Evolutionary conservation across 108 stramenopile genomes (phyloP), one percentile per base, ranked within the genome.

Genomic region (Seminavis robusta): DNA sequence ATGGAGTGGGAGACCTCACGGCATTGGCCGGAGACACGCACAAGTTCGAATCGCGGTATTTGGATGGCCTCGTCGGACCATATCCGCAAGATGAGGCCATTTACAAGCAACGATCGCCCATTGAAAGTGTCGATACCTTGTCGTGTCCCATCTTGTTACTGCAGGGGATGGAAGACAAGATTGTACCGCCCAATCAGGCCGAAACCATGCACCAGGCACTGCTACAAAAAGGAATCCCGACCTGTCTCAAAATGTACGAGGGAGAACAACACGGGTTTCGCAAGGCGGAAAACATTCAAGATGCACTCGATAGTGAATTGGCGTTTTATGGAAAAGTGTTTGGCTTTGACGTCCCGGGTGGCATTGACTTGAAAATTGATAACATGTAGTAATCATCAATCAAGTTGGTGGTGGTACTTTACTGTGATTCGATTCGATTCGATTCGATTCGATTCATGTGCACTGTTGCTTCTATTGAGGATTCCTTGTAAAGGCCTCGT

Each of bases 221-320:
- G 40, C 33, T 63, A 45, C 58, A 71, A 61, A 92, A 92, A 52
- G 69, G 69, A 0, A 71, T 92, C 23, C 81, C 86, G 7, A 79
- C 82, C 0, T 66, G 63, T 29, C 54, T 92, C 25, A 79, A 80
- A 37, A 59, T 92, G 1, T 92, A 92, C 59, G 73, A 85, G 48
- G 84, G 82, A 32, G 90, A 92, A 59, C 86, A 88, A 60, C 90
- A 92, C 53, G 90, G 90, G 3, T 92, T 92, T 50, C 76, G 90
- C 42, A 85, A 92, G 63, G 69, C 86, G n/a, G 80, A 83, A 56
- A 85, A 92, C 55, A 88, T 86, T 24, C 54, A 79, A 38, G 78
- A 92, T 56, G 83, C 86, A 1, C 53, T 91, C 1, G 77, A 79
- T 55, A 67, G 66, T 48, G 90, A 91, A 65, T 44, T 82, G 38